phyloP scores from a whole-genome alignment of 2,329 filamentous ascomycete genomes.

The Penicillium sp. region DNA sequence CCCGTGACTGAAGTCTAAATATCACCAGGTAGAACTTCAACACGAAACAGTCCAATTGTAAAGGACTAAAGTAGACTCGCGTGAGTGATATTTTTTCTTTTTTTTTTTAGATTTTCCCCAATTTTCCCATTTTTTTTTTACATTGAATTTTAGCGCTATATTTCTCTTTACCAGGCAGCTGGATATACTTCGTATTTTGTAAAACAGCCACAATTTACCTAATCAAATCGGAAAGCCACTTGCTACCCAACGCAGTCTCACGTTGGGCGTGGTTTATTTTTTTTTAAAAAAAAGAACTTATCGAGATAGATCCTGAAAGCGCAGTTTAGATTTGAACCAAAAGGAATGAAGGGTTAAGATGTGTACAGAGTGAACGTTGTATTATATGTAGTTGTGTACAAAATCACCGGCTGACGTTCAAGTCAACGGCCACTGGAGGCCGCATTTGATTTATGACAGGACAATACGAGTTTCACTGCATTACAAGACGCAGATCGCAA shows the following conservation, averaged over 20 bases:
- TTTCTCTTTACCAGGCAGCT: constrained; percentile 1
- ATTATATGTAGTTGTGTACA: not conserved
- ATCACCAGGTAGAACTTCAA: constrained; percentile 18
- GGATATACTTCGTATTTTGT: constrained; percentile 17
- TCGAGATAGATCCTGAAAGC: not conserved
- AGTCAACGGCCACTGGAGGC: constrained; percentile 11
- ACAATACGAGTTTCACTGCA: not conserved
- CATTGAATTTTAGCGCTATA: not conserved
- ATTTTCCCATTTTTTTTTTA: not conserved
- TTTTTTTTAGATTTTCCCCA: not conserved
- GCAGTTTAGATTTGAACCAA: no score
- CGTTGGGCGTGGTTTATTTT: not conserved
- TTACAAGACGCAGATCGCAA: not conserved
- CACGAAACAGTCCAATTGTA: constrained; percentile 19
- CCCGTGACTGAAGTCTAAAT: constrained; percentile 27
- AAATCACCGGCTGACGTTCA: constrained; percentile 22
- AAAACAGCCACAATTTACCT: constrained; percentile 19
- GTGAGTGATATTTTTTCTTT: constrained; percentile 1
- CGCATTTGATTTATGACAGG: constrained; percentile 7
- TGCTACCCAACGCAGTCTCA: constrained; percentile 7
- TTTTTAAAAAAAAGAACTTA: not conserved
- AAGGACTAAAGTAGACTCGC: constrained; percentile 7
- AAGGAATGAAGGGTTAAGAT: not conserved
- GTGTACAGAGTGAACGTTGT: not conserved
- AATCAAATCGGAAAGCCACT: constrained; percentile 12